Base-by-base conservation (phyloP, 2,329 filamentous ascomycete species). In the Epichloe baconii region DNA sequence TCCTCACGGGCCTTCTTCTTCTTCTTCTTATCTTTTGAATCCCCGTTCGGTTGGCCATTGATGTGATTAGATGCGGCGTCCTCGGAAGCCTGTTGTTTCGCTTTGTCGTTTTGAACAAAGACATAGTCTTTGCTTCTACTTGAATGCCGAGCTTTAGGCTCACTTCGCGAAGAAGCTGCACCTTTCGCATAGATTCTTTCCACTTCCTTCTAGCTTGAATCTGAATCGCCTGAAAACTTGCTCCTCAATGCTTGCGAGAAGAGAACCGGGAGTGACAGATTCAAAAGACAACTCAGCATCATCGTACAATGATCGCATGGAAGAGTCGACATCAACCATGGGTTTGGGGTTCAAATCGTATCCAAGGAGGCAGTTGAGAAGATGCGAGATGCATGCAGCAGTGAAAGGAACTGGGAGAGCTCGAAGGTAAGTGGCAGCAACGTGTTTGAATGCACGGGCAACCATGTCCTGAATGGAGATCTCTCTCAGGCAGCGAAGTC, bases 391-490 rank as follows among this genome's bases (percentile, higher is more conserved):
- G 65, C 86, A 91, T 53, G 86, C 75, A 47, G 87, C 78, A n/a
- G 85, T 82, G 55, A 97, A 83, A 14, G 87, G 82, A 56, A 85
- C 77, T 21, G 93, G 88, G 19, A 96, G 70, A 55, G 86, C 80
- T 56, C 85, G 83, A 55, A 98, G 75, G 66, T 94, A 86, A 59
- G 78, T 78, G 65, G 88, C 83, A 52, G 85, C 79, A 56, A 93
- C 75, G 68, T 98, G 91, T 78, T 98, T 98, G 78, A 97, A 96
- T 5, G 86, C 83, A 72, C 93, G 83, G n/a, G 87, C 79, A 57
- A 97, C 79, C 85, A 97, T 97, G 68, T 98, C 93, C 64, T 95
- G 91, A 42, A 88, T 69, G 54, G 85, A 79, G 38, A 98, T 79
- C 52, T 82, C 79, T 56, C 80, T 82, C 59, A 98, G 75, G 55